These are phyloP conservation scores for Fusarium succisae DNA, from an alignment of 2,329 filamentous ascomycete genomes.

Conservation along the genomic window DNA sequence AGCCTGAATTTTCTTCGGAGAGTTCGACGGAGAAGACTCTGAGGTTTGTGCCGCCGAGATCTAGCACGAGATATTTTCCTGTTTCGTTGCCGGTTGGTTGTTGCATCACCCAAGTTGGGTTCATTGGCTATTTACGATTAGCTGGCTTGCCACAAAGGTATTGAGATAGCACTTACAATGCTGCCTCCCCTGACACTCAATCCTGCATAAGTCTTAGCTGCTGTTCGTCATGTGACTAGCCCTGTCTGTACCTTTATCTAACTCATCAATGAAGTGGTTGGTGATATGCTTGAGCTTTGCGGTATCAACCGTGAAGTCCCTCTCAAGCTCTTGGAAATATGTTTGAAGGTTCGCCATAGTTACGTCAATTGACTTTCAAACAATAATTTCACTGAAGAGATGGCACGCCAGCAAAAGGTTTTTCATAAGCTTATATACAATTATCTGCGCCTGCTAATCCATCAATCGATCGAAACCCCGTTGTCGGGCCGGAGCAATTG, in stretches of 20 bases:
- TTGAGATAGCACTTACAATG: neutral
- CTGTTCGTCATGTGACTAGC: rapidly evolving
- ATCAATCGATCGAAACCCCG: neutral
- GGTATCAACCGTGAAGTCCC: neutral
- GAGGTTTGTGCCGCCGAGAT: conserved; percentile 2
- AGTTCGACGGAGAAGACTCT: neutral
- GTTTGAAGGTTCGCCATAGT: neutral
- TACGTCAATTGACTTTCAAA: rapidly evolving
- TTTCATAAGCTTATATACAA: neutral
- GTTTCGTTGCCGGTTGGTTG: neutral
- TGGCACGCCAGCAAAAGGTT: rapidly evolving
- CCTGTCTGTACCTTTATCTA: neutral
- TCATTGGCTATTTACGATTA: neutral
- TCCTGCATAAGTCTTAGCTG: neutral
- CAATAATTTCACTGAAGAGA: rapidly evolving
- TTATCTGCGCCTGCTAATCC: too few species aligned
- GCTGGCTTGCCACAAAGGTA: neutral
- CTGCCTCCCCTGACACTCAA: neutral
- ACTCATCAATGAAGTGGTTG: neutral
- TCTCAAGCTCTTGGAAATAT: neutral
- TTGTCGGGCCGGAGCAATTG: neutral
- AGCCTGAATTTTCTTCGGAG: neutral
- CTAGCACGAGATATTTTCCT: neutral
- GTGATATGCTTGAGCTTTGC: conserved; percentile 6
- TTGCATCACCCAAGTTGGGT: conserved; percentile 17